Evolutionary conservation across 805 yeast genomes (phyloP).

Genomic region (Torulaspora maleeae): DNA sequence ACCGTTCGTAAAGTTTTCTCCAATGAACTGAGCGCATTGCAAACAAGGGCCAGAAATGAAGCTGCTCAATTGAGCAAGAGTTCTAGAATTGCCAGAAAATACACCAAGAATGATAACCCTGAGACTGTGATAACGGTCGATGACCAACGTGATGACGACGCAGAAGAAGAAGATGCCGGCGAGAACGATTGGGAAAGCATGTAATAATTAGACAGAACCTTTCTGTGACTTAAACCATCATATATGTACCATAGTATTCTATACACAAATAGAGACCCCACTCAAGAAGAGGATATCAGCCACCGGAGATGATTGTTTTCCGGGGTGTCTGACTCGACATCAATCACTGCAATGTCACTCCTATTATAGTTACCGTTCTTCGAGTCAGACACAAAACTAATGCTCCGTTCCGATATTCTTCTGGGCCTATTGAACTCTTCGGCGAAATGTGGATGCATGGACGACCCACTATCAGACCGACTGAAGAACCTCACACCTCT

Average conservation of each 20-base stretch:
- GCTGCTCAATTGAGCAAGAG: slow-evolving; percentile 54
- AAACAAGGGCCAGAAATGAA: slow-evolving; percentile 51
- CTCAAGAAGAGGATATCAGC: slow-evolving; percentile 11
- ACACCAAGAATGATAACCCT: slow-evolving; percentile 42
- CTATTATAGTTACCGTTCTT: slow-evolving; percentile 25
- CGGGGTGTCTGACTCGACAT: slow-evolving; percentile 22
- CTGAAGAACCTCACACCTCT: slow-evolving; percentile 2
- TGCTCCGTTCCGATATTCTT: slow-evolving; percentile 27
- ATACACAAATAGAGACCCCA: neutral
- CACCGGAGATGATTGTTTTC: slow-evolving; percentile 22
- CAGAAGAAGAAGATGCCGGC: slow-evolving; percentile 51
- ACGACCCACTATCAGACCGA: slow-evolving; percentile 7
- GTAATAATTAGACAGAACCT: slow-evolving; percentile 4
- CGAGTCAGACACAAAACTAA: slow-evolving; percentile 27
- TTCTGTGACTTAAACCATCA: neutral
- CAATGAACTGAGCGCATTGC: slow-evolving; percentile 51
- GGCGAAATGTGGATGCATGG: slow-evolving; percentile 16
- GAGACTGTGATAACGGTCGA: slow-evolving; percentile 63
- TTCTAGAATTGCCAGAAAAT: slow-evolving; percentile 73
- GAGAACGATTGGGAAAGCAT: slow-evolving; percentile 34
- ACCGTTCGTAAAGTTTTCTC: slow-evolving; percentile 69
- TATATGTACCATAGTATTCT: slow-evolving; percentile 3
- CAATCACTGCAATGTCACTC: slow-evolving; percentile 20
- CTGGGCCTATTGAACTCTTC: slow-evolving; percentile 22
- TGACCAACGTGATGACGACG: slow-evolving; percentile 59